These are phyloP conservation scores for Isabelozyma gotoi DNA, from an alignment of 805 yeast genomes.

Conservation along the genomic window DNA sequence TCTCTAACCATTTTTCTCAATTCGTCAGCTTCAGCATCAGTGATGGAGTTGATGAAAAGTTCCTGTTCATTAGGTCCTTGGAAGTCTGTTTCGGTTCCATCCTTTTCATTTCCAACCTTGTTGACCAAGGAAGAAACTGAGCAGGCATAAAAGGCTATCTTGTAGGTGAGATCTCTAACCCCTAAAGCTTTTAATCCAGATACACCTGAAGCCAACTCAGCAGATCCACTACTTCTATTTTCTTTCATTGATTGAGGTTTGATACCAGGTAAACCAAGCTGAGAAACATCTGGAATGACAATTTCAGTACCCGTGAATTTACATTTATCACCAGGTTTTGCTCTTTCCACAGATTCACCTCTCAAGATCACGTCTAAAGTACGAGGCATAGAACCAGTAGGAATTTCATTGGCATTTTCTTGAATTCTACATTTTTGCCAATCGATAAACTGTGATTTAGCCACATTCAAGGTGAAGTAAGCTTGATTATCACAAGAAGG, in stretches of 20 bases:
- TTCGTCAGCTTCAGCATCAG: slow-evolving; percentile 80
- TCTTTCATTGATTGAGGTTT: slow-evolving; percentile 83
- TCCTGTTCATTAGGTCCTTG: slow-evolving; percentile 74
- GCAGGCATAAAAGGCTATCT: slow-evolving; percentile 86
- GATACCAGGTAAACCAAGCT: slow-evolving; percentile 91
- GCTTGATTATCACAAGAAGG: slow-evolving; percentile 86
- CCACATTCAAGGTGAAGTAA: slow-evolving; percentile 78
- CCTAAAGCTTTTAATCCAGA: slow-evolving; percentile 90
- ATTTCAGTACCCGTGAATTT: slow-evolving; percentile 92
- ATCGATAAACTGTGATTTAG: slow-evolving; percentile 85
- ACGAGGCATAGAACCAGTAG: slow-evolving; percentile 98
- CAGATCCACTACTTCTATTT: slow-evolving; percentile 54
- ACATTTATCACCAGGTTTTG: slow-evolving; percentile 96
- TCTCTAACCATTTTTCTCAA: slow-evolving; percentile 89
- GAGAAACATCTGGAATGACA: slow-evolving; percentile 92
- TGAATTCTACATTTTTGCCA: slow-evolving; percentile 97
- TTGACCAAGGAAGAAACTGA: slow-evolving; percentile 71
- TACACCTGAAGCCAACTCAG: slow-evolving; percentile 80
- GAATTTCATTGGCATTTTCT: slow-evolving; percentile 94
- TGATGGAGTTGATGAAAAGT: slow-evolving; percentile 70
- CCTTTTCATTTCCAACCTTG: slow-evolving; percentile 21
- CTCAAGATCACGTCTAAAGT: slow-evolving; percentile 88
- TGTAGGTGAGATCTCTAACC: slow-evolving; percentile 89
- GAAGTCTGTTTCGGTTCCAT: slow-evolving; percentile 24
- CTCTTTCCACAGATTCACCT: slow-evolving; percentile 93